Evolutionary conservation across 1,139 yeast genomes (phyloP).

Genomic region (Geotrichum fermentans): DNA sequence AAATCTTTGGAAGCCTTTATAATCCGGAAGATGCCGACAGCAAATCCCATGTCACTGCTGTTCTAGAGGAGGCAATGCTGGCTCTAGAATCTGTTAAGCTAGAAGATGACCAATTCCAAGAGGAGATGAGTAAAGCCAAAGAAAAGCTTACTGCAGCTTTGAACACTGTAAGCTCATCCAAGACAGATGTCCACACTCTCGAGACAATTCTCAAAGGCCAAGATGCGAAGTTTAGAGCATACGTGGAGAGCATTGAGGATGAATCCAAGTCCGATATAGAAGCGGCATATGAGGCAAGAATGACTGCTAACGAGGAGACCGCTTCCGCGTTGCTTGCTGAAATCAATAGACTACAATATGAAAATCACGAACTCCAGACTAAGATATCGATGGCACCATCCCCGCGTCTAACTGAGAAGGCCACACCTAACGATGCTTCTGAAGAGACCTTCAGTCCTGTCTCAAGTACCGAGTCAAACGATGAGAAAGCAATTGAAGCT

Average conservation of each 20-base stretch:
- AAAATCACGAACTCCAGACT: constrained; percentile 22
- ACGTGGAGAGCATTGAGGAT: constrained; percentile 9
- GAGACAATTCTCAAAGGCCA: constrained; percentile 12
- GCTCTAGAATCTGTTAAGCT: constrained; percentile 6
- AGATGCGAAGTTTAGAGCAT: constrained; percentile 12
- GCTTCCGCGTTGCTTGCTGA: constrained; percentile 26
- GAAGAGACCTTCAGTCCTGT: constrained; percentile 10
- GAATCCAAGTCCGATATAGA: constrained; percentile 18
- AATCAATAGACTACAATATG: constrained; percentile 23
- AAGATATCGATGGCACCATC: background rate
- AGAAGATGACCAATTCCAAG: background rate
- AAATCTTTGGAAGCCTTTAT: constrained; percentile 21
- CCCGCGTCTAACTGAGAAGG: too few species aligned
- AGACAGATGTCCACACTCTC: background rate
- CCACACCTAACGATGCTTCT: background rate
- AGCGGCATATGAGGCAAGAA: constrained; percentile 23
- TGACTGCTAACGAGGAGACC: constrained; percentile 27
- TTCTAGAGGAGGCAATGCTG: constrained; percentile 4
- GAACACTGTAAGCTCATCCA: background rate
- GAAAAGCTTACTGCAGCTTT: constrained; percentile 1
- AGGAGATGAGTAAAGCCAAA: constrained; percentile 9
- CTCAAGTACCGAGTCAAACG: constrained; percentile 21
- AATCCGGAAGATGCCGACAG: background rate
- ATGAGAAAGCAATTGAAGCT: constrained; percentile 20
- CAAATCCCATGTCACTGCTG: background rate